Base-by-base conservation (phyloP, 805 yeast genomes). In the Candida cerambycidarum region DNA sequence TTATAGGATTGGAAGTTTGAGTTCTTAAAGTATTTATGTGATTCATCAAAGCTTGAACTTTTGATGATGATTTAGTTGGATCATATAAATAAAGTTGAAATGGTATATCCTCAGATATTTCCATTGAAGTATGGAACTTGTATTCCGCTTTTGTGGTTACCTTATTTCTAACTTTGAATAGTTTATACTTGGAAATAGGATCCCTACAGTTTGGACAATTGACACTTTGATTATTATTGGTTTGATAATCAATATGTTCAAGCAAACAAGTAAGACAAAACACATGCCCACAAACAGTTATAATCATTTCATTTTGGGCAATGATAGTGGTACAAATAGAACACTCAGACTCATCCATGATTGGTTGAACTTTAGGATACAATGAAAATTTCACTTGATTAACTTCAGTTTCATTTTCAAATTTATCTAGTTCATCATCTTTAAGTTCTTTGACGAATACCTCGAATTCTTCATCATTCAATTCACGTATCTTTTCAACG, bases 281-380 rank as follows among this genome's bases (percentile, higher is more conserved):
- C 33, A 80, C 63, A 61, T 92, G 98, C 21, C 85, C 83, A 65
- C 98, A 92, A 28, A 80, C 81, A 0, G 90, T 79, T 10, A 92
- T 73, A 0, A 82, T 72, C 32, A 78, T 69, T 21, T 79, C 78
- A 1, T 72, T 63, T 2, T 73, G 51, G 1, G 71, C 67, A 13
- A 87, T 82, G 0, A 88, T 83, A 1, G 81, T 75, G 0, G 89
- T 81, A 61, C 98, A 92, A 17, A 90, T 87, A 0, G 95, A 81
- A 54, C 98, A 90, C 60, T 89, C 97, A 1, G 79, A 59, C 1
- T 79, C 59, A 3, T 77, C 41, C 30, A 59, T 39, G 9, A 32
- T 6, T 4, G 40, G 24, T 10, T 17, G n/a, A n/a, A 74, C 49
- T 33, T 48, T 50, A 0, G 48, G 46, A 40, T 67, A 65, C 5